Base-by-base conservation (phyloP, 768 basidiomycete species). In the Mycena floridula region DNA sequence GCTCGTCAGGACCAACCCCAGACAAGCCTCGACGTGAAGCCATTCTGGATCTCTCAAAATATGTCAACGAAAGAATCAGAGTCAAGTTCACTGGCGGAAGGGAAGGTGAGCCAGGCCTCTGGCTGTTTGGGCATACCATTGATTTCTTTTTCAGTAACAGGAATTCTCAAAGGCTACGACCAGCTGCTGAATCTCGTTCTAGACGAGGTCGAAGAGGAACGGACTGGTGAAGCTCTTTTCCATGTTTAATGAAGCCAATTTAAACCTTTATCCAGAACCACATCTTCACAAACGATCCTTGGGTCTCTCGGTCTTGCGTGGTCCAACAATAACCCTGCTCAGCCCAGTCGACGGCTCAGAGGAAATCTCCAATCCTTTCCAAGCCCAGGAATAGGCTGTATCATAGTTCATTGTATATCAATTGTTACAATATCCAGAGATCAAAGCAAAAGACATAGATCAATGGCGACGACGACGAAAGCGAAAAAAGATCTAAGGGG, bases 61-160 rank as follows among this genome's bases (percentile, higher is more conserved):
- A 96, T 56, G 86, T 87, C 42, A 89, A 95, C 63, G 83, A 93
- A 63, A 77, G 81, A 50, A 89, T 99, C 59, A 70, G 91, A 45
- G 93, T 98, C 58, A 97, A 96, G 65, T 98, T 99, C 59, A 91
- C 91, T n/a, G 96, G 96, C 36, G 95, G 95, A 28, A 71, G 96
- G 30, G 93, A 99, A 78, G 93, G 94, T 89, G 49, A 28, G 48
- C 43, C n/a, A 25, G 22, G 18, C 39, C 13, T 16, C 11, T 22
- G 36, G 27, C 35, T 41, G 23, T 16, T 11, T 54, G 4, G 45
- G 25, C 32, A 23, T 45, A 50, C 43, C 39, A 44, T 45, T 47
- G 50, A 44, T 43, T 47, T 46, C 50, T 45, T 48, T 41, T 18
- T 18, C 55, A 97, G 95, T 97, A 42, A 87, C 80, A 7, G 96